phyloP scores from a whole-genome alignment of 1,284 basidiomycete genomes.

The Irpex rosettiformis region DNA sequence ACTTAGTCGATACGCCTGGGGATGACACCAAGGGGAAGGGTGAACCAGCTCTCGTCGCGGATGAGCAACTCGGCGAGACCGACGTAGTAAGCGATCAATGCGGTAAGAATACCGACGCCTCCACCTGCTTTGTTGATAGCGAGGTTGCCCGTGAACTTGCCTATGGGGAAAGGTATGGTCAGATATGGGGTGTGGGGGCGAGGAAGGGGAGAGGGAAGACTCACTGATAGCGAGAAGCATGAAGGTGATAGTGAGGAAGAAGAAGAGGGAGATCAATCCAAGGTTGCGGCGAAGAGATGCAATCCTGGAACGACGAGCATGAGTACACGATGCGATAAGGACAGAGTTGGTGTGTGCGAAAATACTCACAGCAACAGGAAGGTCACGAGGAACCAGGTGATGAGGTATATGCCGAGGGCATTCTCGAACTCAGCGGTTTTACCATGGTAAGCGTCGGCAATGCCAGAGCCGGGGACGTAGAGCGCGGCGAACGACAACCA shows the following conservation, averaged over 20 bases:
- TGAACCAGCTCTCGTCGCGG: constrained; percentile 46
- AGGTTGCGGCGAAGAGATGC: constrained; percentile 65
- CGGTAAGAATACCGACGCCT: constrained; percentile 66
- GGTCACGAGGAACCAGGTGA: constrained; percentile 71
- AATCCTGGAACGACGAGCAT: constrained; percentile 37
- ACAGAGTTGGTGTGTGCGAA: neutral
- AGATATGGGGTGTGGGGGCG: neutral
- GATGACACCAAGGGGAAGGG: constrained; percentile 46
- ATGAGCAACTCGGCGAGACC: constrained; percentile 60
- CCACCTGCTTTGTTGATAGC: constrained; percentile 63
- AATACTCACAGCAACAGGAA: constrained; percentile 54
- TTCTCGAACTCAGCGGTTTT: constrained; percentile 41
- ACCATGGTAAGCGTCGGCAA: constrained; percentile 46
- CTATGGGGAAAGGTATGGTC: constrained; percentile 11
- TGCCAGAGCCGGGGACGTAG: constrained; percentile 60
- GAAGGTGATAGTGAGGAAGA: constrained; percentile 68
- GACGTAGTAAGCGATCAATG: constrained; percentile 65
- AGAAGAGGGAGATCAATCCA: constrained; percentile 67
- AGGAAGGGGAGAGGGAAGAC: constrained; percentile 15
- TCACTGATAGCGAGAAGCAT: constrained; percentile 49
- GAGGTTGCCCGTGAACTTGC: constrained; percentile 17
- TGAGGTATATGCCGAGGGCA: constrained; percentile 66
- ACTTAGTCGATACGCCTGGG: constrained; percentile 22
- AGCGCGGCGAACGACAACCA: constrained; percentile 78
- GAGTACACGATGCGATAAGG: neutral